Conservation (phyloP, 2,329 filamentous ascomycete genomes). For the Fusarium lateritium region DNA sequence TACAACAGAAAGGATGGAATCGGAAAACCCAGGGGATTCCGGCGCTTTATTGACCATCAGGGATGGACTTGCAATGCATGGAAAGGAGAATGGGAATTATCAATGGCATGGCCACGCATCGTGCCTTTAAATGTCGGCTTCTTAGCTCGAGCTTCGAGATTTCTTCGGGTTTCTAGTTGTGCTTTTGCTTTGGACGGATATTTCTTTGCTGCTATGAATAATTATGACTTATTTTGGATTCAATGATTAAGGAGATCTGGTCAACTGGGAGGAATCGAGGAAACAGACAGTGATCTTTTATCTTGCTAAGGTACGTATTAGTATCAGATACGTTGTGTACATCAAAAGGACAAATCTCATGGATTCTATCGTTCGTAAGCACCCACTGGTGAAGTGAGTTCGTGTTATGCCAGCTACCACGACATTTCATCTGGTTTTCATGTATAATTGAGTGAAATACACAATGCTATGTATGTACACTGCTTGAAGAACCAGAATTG, state of each 20-base stretch:
- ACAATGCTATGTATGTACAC: no score
- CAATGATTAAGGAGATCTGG: not conserved
- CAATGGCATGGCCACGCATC: constrained; percentile 6
- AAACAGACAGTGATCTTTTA: constrained; percentile 8
- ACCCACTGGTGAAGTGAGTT: not conserved
- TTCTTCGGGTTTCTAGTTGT: constrained; percentile 18
- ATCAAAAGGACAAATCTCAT: constrained; percentile 14
- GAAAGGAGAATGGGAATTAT: constrained; percentile 34
- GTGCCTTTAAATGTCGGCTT: constrained; percentile 16
- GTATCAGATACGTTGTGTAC: constrained; percentile 2
- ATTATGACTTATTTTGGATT: constrained; percentile 36
- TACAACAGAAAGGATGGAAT: constrained; percentile 47
- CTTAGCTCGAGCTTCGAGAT: constrained; percentile 9
- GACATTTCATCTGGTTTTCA: no score
- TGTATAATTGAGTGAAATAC: no score
- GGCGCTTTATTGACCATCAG: constrained; percentile 35
- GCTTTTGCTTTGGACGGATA: constrained; percentile 21
- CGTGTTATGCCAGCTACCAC: no score
- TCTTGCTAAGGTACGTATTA: constrained; percentile 2
- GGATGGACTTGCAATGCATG: constrained; percentile 35
- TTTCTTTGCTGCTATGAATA: constrained; percentile 35
- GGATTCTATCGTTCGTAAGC: not conserved
- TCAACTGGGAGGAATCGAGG: not conserved
- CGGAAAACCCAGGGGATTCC: constrained; percentile 42
- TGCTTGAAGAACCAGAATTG: no score